phyloP scores from a whole-genome alignment of 257 asterid genomes.

The Petrea volubilis region DNA sequence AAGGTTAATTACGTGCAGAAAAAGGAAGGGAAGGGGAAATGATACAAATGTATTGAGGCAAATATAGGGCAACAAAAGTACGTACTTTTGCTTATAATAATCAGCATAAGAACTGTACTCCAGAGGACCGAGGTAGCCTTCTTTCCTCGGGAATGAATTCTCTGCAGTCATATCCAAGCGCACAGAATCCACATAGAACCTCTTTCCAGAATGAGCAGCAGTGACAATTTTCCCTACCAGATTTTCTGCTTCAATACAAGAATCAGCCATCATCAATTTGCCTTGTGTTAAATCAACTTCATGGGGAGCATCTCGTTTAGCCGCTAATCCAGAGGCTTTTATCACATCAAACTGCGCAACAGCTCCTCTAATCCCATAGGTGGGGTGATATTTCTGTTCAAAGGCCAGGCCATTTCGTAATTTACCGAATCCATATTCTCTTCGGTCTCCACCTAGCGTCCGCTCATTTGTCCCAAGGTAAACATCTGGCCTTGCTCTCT shows the following conservation, averaged over 20 bases:
- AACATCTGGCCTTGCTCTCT: constrained; percentile 99
- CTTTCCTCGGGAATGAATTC: constrained; percentile 95
- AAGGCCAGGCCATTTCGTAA: constrained; percentile 80
- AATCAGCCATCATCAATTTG: constrained; percentile 82
- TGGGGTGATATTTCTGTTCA: constrained; percentile 87
- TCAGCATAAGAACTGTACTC: constrained; percentile 97
- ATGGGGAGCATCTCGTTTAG: constrained; percentile 46
- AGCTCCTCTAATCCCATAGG: constrained; percentile 97
- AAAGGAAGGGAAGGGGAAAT: not conserved
- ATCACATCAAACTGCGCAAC: constrained; percentile 93
- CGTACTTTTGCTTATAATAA: constrained; percentile 96
- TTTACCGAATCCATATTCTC: constrained; percentile 96
- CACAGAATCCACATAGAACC: constrained; percentile 95
- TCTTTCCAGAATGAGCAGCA: constrained; percentile 98
- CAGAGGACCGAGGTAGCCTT: constrained; percentile 98
- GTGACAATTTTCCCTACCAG: constrained; percentile 84
- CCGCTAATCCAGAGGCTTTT: constrained; percentile 90
- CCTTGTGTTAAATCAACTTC: constrained; percentile 49
- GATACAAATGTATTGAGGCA: constrained; percentile 9
- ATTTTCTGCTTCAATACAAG: constrained; percentile 59
- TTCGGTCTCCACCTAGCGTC: constrained; percentile 90
- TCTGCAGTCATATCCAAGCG: constrained; percentile 94
- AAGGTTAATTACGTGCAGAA: no score
- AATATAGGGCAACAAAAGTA: constrained; percentile 12
- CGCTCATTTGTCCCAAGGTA: constrained; percentile 96